Evolutionary conservation across 2,329 filamentous ascomycete genomes (phyloP).

Genomic region (Metarhizium anisopliae): DNA sequence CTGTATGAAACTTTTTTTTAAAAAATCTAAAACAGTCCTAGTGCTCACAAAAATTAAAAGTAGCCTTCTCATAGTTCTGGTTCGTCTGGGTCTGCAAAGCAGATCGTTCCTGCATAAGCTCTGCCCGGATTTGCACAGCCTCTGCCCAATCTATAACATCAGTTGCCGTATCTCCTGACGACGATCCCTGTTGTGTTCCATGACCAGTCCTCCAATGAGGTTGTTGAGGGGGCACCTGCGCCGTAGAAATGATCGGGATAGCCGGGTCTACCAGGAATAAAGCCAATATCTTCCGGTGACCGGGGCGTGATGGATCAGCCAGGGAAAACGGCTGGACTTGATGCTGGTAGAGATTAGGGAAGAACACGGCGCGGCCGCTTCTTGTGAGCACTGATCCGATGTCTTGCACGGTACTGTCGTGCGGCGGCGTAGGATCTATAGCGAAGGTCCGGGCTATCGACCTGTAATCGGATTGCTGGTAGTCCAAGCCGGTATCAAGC

Average conservation of each 20-base stretch:
- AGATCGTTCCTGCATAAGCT: not conserved
- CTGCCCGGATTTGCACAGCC: not conserved
- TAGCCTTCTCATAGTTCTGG: not conserved
- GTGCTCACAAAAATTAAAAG: not conserved
- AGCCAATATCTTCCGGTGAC: constrained; percentile 50
- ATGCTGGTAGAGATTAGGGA: constrained; percentile 47
- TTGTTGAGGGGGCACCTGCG: constrained; percentile 36
- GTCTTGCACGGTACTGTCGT: constrained; percentile 17
- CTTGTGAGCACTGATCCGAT: constrained; percentile 39
- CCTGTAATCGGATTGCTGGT: constrained; percentile 24
- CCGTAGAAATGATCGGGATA: constrained; percentile 31
- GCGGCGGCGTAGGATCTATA: constrained; percentile 10
- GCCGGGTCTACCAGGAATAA: constrained; percentile 53
- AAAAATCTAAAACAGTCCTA: not conserved
- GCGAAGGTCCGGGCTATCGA: constrained; percentile 27
- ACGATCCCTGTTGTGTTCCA: not conserved
- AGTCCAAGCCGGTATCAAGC: constrained; percentile 13
- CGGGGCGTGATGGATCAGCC: constrained; percentile 39
- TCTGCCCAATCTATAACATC: not conserved
- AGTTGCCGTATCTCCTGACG: not conserved
- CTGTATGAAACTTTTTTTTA: too few relatives aligned
- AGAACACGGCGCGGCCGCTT: constrained; percentile 41
- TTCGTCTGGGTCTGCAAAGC: not conserved
- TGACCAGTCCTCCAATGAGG: constrained; percentile 21
- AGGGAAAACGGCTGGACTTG: constrained; percentile 42